phyloP scores from a whole-genome alignment of 1,139 yeast genomes.

The Nakaseomyces sp. region DNA sequence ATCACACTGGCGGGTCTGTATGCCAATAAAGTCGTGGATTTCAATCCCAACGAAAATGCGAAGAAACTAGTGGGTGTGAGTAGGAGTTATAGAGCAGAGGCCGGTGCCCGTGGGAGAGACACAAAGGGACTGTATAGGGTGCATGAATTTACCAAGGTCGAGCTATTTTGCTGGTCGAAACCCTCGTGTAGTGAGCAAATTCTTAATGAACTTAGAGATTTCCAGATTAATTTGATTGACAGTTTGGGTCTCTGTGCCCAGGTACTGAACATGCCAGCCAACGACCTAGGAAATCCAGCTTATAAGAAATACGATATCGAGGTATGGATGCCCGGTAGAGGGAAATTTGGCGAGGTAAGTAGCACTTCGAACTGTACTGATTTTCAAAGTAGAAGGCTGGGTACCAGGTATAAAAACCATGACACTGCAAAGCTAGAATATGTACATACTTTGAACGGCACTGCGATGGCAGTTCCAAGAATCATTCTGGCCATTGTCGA shows the following conservation, averaged over 20 bases:
- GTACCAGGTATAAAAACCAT: constrained; percentile 43
- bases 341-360: constrained; percentile 86
- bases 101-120: constrained; percentile 92
- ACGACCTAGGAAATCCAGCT: constrained; percentile 93
- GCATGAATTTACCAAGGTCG: constrained; percentile 97
- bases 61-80: constrained; percentile 69
- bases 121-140: constrained; percentile 90
- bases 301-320: constrained; percentile 87
- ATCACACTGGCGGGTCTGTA: constrained; percentile 82
- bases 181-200: constrained; percentile 40
- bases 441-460: constrained; percentile 85
- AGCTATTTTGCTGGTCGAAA: constrained; percentile 71
- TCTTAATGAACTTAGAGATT: constrained; percentile 50
- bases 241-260: constrained; percentile 74
- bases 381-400: constrained; percentile 78
- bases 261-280: constrained; percentile 79
- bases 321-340: constrained; percentile 98
- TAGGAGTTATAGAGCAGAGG: constrained; percentile 89
- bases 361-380: constrained; percentile 91
- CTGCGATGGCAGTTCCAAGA: constrained; percentile 93
- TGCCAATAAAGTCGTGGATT: constrained; percentile 34
- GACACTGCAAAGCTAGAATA: constrained; percentile 37
- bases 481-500: constrained; percentile 82
- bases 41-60: constrained; percentile 24
- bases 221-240: constrained; percentile 57